Evolutionary conservation across 495 filamentous ascomycete genomes (phyloP).

Genomic region (Hamigera avellanea): DNA sequence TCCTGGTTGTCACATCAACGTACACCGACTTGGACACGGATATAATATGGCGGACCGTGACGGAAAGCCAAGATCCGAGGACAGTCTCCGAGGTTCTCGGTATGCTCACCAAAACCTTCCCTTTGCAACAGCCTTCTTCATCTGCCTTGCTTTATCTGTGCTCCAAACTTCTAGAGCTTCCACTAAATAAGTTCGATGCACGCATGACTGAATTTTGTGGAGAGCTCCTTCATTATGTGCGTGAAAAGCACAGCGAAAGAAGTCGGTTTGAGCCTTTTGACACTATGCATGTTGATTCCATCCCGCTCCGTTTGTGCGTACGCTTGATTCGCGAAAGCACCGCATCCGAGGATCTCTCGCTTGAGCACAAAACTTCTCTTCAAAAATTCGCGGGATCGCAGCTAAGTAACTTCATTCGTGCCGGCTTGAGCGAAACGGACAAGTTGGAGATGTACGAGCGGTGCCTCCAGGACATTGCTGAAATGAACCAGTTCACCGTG

Average conservation of each 20-base stretch:
- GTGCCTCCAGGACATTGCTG: conserved; percentile 48
- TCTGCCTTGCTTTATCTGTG: conserved; percentile 57
- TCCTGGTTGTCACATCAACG: conserved; percentile 68
- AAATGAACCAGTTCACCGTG: conserved; percentile 39
- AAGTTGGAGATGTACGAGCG: conserved; percentile 43
- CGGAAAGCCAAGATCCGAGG: conserved; percentile 72
- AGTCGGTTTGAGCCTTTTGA: conserved; percentile 8
- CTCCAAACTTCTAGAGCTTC: conserved; percentile 57
- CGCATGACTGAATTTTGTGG: conserved; percentile 39
- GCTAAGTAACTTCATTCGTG: conserved; percentile 38
- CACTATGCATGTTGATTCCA: conserved; percentile 17
- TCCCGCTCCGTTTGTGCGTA: conserved; percentile 42
- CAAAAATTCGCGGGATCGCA: conserved; percentile 49
- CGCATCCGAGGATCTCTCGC: conserved; percentile 20
- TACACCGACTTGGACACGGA: conserved; percentile 67
- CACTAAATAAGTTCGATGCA: conserved; percentile 47
- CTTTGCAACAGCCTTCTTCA: conserved; percentile 37
- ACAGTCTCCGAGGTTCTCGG: conserved; percentile 65
- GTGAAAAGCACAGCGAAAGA: conserved; percentile 17
- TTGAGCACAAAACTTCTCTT: conserved; percentile 27
- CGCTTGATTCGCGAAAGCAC: conserved; percentile 57
- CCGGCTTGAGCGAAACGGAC: conserved; percentile 36
- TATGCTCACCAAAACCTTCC: conserved; percentile 60
- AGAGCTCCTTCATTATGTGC: conserved; percentile 24
- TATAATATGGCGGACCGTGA: conserved; percentile 73